Evolutionary conservation across 768 basidiomycete species (phyloP), one percentile per base, ranked within the genome.

Genomic region (Sutorius australiensis): DNA sequence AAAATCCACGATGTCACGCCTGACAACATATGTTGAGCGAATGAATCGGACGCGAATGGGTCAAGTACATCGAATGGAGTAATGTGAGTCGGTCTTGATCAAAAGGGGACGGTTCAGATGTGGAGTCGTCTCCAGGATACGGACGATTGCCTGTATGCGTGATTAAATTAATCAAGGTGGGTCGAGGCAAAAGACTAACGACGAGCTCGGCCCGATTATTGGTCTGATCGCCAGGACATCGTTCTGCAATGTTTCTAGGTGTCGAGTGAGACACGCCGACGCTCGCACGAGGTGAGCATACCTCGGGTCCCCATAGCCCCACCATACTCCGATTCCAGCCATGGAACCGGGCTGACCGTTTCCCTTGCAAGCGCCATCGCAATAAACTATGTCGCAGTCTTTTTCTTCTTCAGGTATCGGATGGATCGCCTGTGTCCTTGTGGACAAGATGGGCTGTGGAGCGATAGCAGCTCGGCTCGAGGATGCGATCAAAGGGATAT

Each of bases 311-410:
- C 77, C 64, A 10, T 65, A 69, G 0, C 86, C 90, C 89, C 90
- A 98, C 83, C 85, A 98, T 0, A 98, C 90, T 0, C 95, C 95
- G 39, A 93, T 71, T 1, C 95, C 95, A 1, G 92, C 95, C 38
- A 80, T 58, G 0, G 88, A 78, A 1, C 78, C 81, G 3, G 28
- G 30, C 62, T 83, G 71, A 0, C 95, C 95, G 64, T 98, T 98
- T 2, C 85, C 82, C 62, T 80, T 82, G 58, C 92, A 93, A 6
- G 92, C 87, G 11, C 95, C 95, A 67, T 98, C 95, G 17, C 80
- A 86, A 61, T 91, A 95, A 1, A 93, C 93, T 12, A 87, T 72
- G 38, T 73, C 67, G 59, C 67, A 72, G 3, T 63, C 65, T 3
- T 36, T 46, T 51, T 67, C 70, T 24, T 74, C 67, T 11, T 57